Conservation (phyloP, 2,329 filamentous ascomycete species). For the Calonectria hawksworthii region DNA sequence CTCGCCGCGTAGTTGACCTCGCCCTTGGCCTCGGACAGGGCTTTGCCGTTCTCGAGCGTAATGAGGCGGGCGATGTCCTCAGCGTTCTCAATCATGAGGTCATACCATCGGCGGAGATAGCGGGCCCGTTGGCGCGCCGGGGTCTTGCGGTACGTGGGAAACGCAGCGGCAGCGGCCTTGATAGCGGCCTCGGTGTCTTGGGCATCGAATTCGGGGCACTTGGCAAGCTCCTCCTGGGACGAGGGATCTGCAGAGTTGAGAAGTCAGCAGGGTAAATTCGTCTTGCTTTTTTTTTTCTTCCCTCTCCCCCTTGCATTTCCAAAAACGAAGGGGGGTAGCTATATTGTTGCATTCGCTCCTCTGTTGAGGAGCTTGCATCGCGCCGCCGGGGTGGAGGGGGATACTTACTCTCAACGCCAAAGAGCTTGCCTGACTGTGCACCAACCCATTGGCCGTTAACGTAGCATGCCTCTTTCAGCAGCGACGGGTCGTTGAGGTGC, state of each 20-base stretch:
- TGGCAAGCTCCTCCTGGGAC: slow-evolving; percentile 76
- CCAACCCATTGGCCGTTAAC: slow-evolving; percentile 84
- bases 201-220: slow-evolving; percentile 79
- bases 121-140: slow-evolving; percentile 72
- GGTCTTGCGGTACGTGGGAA: slow-evolving; percentile 71
- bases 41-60: slow-evolving; percentile 81
- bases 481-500: slow-evolving; percentile 72
- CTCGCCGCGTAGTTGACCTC: slow-evolving; percentile 71
- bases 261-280: neutral
- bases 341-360: slow-evolving; percentile 6
- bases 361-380: slow-evolving; percentile 5
- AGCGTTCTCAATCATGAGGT: slow-evolving; percentile 75
- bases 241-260: slow-evolving; percentile 71
- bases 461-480: slow-evolving; percentile 79
- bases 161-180: slow-evolving; percentile 70
- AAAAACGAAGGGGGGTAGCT: neutral
- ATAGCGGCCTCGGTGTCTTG: slow-evolving; percentile 80
- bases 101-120: slow-evolving; percentile 75
- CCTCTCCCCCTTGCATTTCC: neutral
- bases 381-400: slow-evolving; percentile 22
- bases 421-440: slow-evolving; percentile 79
- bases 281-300: neutral
- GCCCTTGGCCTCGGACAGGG: slow-evolving; percentile 70
- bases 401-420: slow-evolving; percentile 74
- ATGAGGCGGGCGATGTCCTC: slow-evolving; percentile 78